A percentile compares a stretch with the other conserved stretches of the same genome.
phyloP scores from a whole-genome alignment of 1,284 basidiomycete species.

The Pulchroboletus neoregius region DNA sequence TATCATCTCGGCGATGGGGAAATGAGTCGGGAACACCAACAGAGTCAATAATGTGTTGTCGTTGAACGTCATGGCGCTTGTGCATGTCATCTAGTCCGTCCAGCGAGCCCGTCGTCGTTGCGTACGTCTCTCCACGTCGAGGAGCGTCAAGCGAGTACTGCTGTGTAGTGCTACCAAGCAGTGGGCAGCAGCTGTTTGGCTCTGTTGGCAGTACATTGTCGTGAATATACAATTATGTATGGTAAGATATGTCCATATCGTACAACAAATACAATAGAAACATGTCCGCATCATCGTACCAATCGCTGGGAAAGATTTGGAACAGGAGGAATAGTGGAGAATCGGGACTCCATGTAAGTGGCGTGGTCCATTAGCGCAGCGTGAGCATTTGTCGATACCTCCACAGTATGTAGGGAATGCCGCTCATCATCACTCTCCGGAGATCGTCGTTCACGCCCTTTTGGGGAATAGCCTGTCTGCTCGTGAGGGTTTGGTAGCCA shows the following conservation, averaged over 20 bases:
- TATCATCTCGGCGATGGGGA: neutral
- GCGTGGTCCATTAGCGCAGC: constrained; percentile 31
- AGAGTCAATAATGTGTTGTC: constrained; percentile 70
- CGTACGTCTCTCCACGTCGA: constrained; percentile 2
- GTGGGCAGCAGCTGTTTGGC: constrained; percentile 31
- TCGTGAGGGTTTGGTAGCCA: constrained; percentile 12
- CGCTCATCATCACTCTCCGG: constrained; percentile 17
- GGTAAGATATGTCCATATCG: neutral
- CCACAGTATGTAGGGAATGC: constrained; percentile 18
- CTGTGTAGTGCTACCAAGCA: too few species aligned
- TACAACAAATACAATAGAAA: neutral
- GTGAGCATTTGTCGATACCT: constrained; percentile 31
- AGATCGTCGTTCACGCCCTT: neutral
- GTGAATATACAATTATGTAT: neutral
- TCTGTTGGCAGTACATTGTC: constrained; percentile 16
- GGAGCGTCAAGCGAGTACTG: neutral
- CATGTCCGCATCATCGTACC: constrained; percentile 9
- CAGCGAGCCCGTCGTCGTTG: constrained; percentile 19
- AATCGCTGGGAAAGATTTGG: constrained; percentile 7
- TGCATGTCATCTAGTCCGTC: constrained; percentile 58
- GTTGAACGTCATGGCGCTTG: constrained; percentile 66
- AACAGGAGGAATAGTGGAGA: constrained; percentile 10
- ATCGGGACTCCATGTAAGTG: constrained; percentile 21
- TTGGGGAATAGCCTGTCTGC: neutral
- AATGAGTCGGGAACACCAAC: constrained; percentile 40